A percentile compares a stretch with the other conserved stretches of the same genome.
Conservation (phyloP, 225 moss, liverwort and hornwort genomes). For the Rhytidiadelphus loreus region DNA sequence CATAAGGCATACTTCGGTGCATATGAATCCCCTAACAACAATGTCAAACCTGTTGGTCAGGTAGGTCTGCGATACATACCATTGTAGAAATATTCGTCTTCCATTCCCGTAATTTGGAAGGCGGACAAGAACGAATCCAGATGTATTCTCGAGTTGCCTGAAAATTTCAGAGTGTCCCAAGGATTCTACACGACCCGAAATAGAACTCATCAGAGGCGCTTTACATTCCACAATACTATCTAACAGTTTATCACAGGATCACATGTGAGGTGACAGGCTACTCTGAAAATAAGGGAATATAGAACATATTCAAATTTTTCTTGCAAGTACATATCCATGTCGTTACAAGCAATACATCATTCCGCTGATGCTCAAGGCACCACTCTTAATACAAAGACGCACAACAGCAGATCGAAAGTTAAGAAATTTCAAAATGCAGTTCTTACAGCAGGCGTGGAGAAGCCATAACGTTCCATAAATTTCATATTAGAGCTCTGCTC, state of each 20-base stretch:
- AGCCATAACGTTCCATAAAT: constrained; percentile 75
- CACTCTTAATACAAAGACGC: neutral
- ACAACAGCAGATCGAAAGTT: neutral
- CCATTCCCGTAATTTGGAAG: constrained; percentile 68
- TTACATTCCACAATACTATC: neutral
- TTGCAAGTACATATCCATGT: neutral
- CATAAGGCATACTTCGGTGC: neutral
- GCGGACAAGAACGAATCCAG: constrained; percentile 76
- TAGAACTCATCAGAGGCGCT: neutral
- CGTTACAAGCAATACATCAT: neutral
- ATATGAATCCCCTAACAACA: neutral
- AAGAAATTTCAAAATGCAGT: neutral
- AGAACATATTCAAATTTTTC: neutral
- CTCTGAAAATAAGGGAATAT: neutral
- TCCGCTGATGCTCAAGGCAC: neutral
- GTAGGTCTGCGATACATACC: constrained; percentile 18
- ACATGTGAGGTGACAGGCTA: neutral
- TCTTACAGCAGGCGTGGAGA: constrained; percentile 64
- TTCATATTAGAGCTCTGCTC: constrained; percentile 27
- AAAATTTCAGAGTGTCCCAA: constrained; percentile 66
- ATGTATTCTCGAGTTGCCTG: constrained; percentile 73
- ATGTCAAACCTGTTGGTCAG: neutral
- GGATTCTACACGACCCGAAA: constrained; percentile 60
- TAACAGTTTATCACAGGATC: neutral
- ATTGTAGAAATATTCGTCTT: constrained; percentile 58